Evolutionary conservation across 179 eudicot genomes (phyloP), one percentile per base, ranked within the genome.

Genomic region (Beta corolliflora): DNA sequence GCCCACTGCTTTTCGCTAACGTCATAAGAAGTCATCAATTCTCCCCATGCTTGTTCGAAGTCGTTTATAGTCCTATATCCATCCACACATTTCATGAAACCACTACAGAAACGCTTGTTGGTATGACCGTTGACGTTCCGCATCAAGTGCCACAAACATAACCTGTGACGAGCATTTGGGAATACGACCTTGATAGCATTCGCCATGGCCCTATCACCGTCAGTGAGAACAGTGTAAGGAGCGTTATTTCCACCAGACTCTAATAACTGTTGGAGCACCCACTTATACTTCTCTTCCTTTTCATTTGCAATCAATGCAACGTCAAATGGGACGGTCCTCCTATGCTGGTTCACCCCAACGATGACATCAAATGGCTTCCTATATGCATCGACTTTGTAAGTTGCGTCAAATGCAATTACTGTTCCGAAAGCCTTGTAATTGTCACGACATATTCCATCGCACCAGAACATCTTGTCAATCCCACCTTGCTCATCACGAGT

Each of bases 351-450:
- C 1, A 64, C 48, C 1, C 79, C 79, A 7, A 18, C 71, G n/a
- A 67, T 29, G 14, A 74, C 48, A 0, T 58, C 75, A 78, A 83
- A 58, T 25, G 82, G 75, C 48, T 71, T 54, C 1, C 54, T 45
- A 14, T 78, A 71, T 0, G 44, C 66, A 44, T 78, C 78, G 7
- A 61, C 53, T 15, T 36, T 31, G 10, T 77, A 82, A 8, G 75
- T 82, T 0, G 55, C 60, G 11, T 77, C 84, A 29, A 82, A 82
- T 8, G 69, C 73, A 15, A 76, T 16, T 2, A 73, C 70, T 2
- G 74, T 44, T 5, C 81, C 59, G 23, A 83, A 73, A 8, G 71
- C 1, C 19, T 29, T 44, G 29, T 66, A 78, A 48, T 82, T 63
- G 7, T 2, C 3, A 0, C 70, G 56, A 1, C 41, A 76, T 0